phyloP scores from a whole-genome alignment of 495 filamentous ascomycete genomes.

The Tuber melanosporum region DNA sequence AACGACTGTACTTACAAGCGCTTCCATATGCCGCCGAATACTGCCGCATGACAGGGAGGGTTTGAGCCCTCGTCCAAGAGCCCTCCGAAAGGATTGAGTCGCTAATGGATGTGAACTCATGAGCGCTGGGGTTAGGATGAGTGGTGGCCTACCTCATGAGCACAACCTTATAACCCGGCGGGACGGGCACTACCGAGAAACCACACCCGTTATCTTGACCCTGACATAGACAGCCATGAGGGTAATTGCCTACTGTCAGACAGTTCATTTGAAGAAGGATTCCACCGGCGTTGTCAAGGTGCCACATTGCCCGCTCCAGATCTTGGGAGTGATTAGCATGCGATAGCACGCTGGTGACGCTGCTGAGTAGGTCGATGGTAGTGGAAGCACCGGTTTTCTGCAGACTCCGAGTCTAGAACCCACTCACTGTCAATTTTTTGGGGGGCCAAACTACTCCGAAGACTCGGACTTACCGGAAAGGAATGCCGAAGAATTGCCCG shows the following conservation, averaged over 20 bases:
- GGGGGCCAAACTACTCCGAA: neutral
- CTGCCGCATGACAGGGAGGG: neutral
- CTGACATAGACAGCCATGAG: neutral
- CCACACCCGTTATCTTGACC: neutral
- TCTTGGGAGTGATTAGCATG: neutral
- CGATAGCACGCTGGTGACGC: neutral
- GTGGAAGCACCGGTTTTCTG: neutral
- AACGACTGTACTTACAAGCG: neutral
- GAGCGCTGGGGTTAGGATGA: neutral
- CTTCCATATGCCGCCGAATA: neutral
- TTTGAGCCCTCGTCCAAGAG: neutral
- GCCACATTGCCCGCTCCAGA: conserved; percentile 18
- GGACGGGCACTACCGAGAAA: conserved; percentile 19
- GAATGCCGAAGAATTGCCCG: neutral
- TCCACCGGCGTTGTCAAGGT: conserved; percentile 27
- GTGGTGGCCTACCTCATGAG: conserved; percentile 21
- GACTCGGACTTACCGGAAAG: neutral
- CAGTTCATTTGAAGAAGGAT: conserved; percentile 10
- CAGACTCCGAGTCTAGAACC: neutral
- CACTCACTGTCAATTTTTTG: neutral
- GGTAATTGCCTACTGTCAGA: neutral
- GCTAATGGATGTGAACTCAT: neutral
- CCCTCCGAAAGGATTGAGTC: neutral
- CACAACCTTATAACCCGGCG: conserved; percentile 10
- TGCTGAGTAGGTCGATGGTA: neutral